phyloP scores from a whole-genome alignment of 2,329 filamentous ascomycete species.

The Orbilia ellipsospora region DNA sequence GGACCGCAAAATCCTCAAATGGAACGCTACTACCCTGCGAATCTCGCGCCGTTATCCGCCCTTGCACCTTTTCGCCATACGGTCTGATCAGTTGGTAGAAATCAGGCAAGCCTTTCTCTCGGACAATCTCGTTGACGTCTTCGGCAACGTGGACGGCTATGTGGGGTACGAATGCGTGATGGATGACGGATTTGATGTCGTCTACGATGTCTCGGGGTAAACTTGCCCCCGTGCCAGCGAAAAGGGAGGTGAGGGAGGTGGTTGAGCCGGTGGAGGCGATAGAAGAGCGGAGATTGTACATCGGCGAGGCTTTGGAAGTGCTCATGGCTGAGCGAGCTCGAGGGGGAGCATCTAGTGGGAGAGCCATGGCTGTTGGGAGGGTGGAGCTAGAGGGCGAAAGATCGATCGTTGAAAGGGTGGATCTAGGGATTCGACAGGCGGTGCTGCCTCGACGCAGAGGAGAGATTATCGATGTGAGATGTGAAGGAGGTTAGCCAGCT shows the following conservation, averaged over 20 bases:
- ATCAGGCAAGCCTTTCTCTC: conserved; percentile 82
- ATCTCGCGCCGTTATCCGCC: conserved; percentile 89
- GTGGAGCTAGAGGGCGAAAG: conserved; percentile 2
- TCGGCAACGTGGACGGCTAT: conserved; percentile 86
- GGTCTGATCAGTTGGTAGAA: conserved; percentile 87
- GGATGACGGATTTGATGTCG: conserved; percentile 73
- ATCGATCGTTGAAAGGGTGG: neutral
- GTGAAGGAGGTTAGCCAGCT: conserved; percentile 35
- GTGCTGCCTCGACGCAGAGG: conserved; percentile 1
- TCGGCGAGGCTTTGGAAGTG: conserved; percentile 69
- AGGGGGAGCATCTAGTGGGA: conserved; percentile 41
- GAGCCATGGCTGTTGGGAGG: conserved; percentile 33
- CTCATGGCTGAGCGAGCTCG: conserved; percentile 60
- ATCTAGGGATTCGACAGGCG: neutral
- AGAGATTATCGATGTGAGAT: neutral
- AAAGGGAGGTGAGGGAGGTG: conserved; percentile 67
- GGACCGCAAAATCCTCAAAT: conserved; percentile 89
- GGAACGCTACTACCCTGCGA: conserved; percentile 84
- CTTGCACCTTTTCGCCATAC: conserved; percentile 87
- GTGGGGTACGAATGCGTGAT: conserved; percentile 88
- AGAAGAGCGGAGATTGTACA: conserved; percentile 71
- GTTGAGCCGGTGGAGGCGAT: conserved; percentile 66
- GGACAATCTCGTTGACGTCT: conserved; percentile 83
- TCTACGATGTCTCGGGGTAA: conserved; percentile 65
- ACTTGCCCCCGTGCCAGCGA: conserved; percentile 65